Percentiles rank a stretch among this genome's conserved stretches.
Evolutionary conservation across 23 red algal genomes (phyloP).

Genomic region (Gracilaria vermiculophylla): DNA sequence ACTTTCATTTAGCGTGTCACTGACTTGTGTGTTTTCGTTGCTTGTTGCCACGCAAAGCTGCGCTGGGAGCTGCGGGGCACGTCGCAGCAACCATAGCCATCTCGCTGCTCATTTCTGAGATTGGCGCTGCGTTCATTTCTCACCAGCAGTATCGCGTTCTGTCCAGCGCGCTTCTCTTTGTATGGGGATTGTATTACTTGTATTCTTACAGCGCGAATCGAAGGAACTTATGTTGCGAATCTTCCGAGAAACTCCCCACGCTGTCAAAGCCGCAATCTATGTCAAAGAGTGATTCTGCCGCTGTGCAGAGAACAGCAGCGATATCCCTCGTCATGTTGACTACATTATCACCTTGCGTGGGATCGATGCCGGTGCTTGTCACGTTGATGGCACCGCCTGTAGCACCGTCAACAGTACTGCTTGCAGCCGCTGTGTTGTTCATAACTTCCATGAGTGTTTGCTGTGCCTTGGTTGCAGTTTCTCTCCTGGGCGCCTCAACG

Average conservation of each 20-base stretch:
- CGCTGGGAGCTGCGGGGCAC: constrained; percentile 40
- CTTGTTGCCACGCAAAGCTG: neutral
- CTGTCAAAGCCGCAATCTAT: neutral
- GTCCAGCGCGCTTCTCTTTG: constrained; percentile 24
- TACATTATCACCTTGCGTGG: constrained; percentile 50
- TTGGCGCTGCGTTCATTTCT: constrained; percentile 22
- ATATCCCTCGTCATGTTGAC: constrained; percentile 45
- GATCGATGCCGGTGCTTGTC: constrained; percentile 52
- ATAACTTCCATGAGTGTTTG: constrained; percentile 24
- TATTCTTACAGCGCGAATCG: constrained; percentile 26
- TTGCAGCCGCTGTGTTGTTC: constrained; percentile 19
- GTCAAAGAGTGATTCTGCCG: neutral
- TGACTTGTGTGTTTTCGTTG: neutral
- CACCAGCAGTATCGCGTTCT: constrained; percentile 31
- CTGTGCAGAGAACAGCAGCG: constrained; percentile 31
- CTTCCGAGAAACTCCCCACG: neutral
- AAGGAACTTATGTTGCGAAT: neutral
- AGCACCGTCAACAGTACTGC: constrained; percentile 4
- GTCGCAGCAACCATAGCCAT: constrained; percentile 28
- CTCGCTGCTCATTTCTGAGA: constrained; percentile 36
- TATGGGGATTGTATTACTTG: constrained; percentile 38
- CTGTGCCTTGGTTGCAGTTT: constrained; percentile 21
- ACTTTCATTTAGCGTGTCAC: neutral
- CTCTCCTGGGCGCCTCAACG: constrained; percentile 12
- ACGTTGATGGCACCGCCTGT: constrained; percentile 47